phyloP scores from a whole-genome alignment of 257 asterid species.

The Primulina tabacum region DNA sequence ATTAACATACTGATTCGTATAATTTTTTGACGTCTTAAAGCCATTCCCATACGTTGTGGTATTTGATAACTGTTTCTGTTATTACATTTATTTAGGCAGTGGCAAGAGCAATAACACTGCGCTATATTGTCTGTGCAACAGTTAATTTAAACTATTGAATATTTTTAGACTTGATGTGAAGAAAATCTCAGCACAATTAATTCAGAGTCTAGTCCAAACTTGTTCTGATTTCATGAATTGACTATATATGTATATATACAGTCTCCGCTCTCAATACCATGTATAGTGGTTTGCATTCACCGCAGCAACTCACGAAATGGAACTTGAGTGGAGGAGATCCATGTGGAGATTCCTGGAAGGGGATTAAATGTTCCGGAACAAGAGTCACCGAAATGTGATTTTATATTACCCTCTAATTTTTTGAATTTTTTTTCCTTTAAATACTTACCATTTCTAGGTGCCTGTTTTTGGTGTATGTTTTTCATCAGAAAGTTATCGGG shows the following conservation, averaged over 20 bases:
- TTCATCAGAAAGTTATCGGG: constrained; percentile 20
- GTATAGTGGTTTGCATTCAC: constrained; percentile 45
- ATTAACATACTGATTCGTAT: neutral
- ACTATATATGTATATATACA: constrained; percentile 14
- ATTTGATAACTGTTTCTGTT: neutral
- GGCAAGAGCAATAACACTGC: neutral
- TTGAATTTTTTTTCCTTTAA: neutral
- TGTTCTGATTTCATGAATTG: neutral
- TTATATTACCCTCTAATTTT: neutral
- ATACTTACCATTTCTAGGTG: neutral
- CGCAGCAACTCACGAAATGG: constrained; percentile 29
- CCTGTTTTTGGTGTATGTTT: constrained; percentile 4
- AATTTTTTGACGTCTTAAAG: no score
- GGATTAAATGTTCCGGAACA: constrained; percentile 43
- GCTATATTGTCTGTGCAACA: neutral
- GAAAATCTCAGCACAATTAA: neutral
- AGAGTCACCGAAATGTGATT: constrained; percentile 45
- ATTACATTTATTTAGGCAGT: neutral
- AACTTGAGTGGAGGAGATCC: constrained; percentile 55
- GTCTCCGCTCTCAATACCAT: constrained; percentile 46
- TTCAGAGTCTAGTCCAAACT: neutral
- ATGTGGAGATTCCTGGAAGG: constrained; percentile 52
- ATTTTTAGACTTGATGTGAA: neutral
- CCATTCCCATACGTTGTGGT: neutral
- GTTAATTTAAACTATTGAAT: neutral